Evolutionary conservation across 179 eudicot species (phyloP).

Genomic region (Silene noctiflora): DNA sequence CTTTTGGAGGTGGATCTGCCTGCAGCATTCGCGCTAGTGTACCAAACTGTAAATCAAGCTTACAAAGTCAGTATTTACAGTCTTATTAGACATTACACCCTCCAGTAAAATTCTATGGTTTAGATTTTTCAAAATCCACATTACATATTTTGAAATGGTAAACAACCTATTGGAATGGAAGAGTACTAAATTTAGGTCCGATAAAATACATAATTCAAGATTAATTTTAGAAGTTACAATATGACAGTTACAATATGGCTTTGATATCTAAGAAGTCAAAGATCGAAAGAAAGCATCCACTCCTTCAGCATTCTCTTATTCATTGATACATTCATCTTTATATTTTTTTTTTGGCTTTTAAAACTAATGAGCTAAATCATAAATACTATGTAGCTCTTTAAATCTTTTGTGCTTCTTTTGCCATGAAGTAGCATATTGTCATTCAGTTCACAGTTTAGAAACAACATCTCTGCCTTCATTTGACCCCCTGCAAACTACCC

Average conservation of each 20-base stretch:
- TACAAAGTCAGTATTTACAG: conserved; percentile 10
- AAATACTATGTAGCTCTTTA: not conserved
- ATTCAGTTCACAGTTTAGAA: not conserved
- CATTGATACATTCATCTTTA: not conserved
- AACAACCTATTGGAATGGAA: not conserved
- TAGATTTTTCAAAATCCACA: not conserved
- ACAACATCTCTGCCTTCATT: not conserved
- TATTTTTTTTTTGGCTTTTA: not conserved
- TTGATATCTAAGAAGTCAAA: not conserved
- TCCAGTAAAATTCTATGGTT: not conserved
- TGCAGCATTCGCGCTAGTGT: conserved; percentile 95
- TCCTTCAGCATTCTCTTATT: not conserved
- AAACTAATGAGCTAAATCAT: not conserved
- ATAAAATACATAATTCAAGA: not conserved
- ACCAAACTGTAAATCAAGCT: conserved; percentile 53
- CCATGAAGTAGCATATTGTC: conserved; percentile 4
- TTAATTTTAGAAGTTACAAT: not conserved
- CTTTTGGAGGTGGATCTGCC: conserved; percentile 98
- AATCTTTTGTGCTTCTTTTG: not conserved
- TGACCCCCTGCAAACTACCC: no score
- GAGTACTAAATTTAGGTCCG: not conserved
- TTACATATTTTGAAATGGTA: not conserved
- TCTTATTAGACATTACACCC: conserved; percentile 2
- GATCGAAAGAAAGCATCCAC: not conserved
- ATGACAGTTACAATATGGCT: not conserved